These are phyloP conservation scores for Pyrus communis DNA, from an alignment of 306 rosid genomes.

Conservation along the genomic window DNA sequence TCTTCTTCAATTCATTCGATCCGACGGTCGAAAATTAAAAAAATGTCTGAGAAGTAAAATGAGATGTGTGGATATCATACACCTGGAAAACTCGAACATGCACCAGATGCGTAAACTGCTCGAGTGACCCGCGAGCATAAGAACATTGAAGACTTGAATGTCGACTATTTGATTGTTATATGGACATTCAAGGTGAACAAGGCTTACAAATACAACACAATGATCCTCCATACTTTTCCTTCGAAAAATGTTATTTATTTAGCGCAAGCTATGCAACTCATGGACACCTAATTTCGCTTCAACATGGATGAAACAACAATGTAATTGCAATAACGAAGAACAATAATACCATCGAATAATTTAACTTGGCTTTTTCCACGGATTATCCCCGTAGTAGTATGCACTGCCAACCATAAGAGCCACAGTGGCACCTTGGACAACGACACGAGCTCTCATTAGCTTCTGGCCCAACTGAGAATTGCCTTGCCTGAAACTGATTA, in stretches of 20 bases:
- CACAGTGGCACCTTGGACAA: slow-evolving; percentile 80
- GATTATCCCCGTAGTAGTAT: slow-evolving; percentile 74
- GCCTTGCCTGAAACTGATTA: slow-evolving; percentile 75
- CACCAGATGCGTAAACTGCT: neutral
- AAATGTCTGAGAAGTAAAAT: too few species aligned
- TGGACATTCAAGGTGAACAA: too few species aligned
- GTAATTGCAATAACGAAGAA: neutral
- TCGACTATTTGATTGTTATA: too few species aligned
- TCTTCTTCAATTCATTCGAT: too few species aligned
- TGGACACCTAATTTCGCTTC: neutral
- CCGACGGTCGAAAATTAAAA: too few species aligned
- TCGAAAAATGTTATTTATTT: neutral
- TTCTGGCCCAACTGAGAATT: slow-evolving; percentile 81
- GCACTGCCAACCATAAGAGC: slow-evolving; percentile 92
- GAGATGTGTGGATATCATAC: too few species aligned
- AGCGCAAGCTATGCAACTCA: neutral
- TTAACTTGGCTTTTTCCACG: slow-evolving; percentile 49
- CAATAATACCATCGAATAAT: neutral
- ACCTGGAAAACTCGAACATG: neutral
- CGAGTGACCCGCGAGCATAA: neutral
- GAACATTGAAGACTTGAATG: too few species aligned
- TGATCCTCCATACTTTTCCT: too few species aligned
- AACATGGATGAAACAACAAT: neutral
- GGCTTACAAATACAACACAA: too few species aligned
- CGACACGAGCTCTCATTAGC: slow-evolving; percentile 94